Conservation (phyloP, 2,329 filamentous ascomycete genomes). For the Escovopsis sp. region DNA sequence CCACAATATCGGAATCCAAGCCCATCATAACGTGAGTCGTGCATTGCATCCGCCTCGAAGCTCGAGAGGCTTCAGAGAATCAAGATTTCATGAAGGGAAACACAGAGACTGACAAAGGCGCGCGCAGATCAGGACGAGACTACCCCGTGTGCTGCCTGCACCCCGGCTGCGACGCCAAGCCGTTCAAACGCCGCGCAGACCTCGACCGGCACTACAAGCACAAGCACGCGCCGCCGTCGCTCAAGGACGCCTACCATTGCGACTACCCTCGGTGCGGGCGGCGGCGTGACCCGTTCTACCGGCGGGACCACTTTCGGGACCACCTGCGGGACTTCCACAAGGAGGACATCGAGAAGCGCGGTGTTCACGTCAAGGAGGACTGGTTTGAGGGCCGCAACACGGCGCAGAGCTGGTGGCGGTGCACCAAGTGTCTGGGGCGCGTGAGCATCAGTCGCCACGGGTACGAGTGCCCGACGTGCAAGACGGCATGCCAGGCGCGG, state of each 20-base stretch:
- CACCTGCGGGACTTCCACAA: constrained; percentile 41
- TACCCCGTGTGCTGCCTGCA: constrained; percentile 24
- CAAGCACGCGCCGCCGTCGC: constrained; percentile 27
- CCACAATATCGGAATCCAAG: too few relatives aligned
- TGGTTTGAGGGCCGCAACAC: constrained; percentile 27
- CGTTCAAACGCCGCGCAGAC: constrained; percentile 39
- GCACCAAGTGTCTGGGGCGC: constrained; percentile 34
- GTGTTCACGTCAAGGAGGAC: constrained; percentile 19
- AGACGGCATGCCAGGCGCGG: constrained; percentile 29
- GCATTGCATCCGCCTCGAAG: too few relatives aligned
- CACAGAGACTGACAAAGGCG: background rate
- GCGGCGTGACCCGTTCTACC: constrained; percentile 30
- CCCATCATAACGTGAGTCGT: too few relatives aligned
- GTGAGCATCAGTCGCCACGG: constrained; percentile 25
- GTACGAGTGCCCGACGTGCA: constrained; percentile 34
- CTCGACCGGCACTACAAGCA: constrained; percentile 38
- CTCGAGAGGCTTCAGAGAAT: too few relatives aligned
- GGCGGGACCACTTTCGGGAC: constrained; percentile 42
- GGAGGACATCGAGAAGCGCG: constrained; percentile 38
- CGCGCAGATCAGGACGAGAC: constrained; percentile 12
- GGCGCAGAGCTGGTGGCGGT: constrained; percentile 36
- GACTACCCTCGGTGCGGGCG: constrained; percentile 37
- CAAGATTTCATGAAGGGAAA: background rate
- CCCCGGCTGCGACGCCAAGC: constrained; percentile 27
- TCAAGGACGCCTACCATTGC: constrained; percentile 32